Base-by-base conservation (phyloP, 371 early-diverging fungal species). In the Fennellomyces sp. region DNA sequence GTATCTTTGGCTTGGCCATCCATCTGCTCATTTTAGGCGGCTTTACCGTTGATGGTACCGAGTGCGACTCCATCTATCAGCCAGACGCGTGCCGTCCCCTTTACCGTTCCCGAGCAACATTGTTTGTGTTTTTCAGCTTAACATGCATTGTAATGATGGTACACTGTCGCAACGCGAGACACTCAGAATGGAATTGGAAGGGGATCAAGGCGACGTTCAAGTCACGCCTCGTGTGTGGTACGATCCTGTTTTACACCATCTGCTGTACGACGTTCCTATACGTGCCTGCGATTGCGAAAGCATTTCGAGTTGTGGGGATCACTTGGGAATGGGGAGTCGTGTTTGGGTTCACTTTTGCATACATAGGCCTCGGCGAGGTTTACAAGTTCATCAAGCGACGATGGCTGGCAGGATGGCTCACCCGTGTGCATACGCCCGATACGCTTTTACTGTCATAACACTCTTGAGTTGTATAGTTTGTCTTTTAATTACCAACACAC, bases 261-360 rank as follows among this genome's bases (percentile, higher is more conserved):
- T 58, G 81, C 21, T 60, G 83, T 8, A 25, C 86, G 33, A 63
- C 87, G 12, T 77, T 84, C 58, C 63, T 90, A 27, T 91, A 91
- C 62, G 76, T 91, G 12, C 89, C 90, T 1, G 78, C 66, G 0
- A 56, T 87, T 38, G 89, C 88, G 17, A 48, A 66, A 29, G 85
- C 84, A 31, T 89, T 91, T 64, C 81, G 80, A 68, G 82, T 88
- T 56, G 52, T 66, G 35, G 64, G 73, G 29, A 82, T 91, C 30
- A 71, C 76, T 28, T 88, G 87, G 83, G 91, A 91, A 70, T 90
- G 91, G 91, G 88, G 86, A 13, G 42, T 86, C 5, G 82, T 80
- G 35, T 49, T 81, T 23, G 76, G 69, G 13, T 65, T 82, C 5
- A 54, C 79, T 52, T 51, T 87, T 6, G 51, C 84, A n/a, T 87